Conservation (phyloP, 2,329 filamentous ascomycete genomes). For the Tolypocladium paradoxum region DNA sequence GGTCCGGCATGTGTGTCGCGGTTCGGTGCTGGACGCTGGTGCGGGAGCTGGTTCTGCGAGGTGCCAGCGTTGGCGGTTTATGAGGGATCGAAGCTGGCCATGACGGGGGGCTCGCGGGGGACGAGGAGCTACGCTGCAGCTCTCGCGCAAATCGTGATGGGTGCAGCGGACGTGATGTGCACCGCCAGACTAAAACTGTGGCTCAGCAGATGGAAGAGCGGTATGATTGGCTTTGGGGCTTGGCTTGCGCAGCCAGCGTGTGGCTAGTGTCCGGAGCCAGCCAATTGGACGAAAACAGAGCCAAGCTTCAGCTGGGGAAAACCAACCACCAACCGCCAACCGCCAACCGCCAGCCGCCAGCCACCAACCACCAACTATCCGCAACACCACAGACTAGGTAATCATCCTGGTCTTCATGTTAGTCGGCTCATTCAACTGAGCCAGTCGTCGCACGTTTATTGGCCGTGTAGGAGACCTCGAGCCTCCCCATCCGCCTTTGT, state of each 20-base stretch:
- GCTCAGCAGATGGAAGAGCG: neutral
- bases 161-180: neutral
- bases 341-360: no score
- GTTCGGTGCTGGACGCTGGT: neutral
- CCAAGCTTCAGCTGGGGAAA: no score
- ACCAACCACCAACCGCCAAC: no score
- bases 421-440: neutral
- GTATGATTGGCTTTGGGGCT: neutral
- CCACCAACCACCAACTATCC: no score
- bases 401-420: neutral
- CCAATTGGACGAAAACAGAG: neutral
- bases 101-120: neutral
- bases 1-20: neutral
- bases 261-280: neutral
- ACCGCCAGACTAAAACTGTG: neutral
- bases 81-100: neutral
- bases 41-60: neutral
- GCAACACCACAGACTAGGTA: neutral
- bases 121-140: neutral
- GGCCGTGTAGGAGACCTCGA: no score
- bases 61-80: neutral
- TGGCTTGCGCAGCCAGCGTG: neutral
- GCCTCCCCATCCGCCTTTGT: no score
- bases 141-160: neutral
- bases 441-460: neutral